Base-by-base conservation (phyloP, 768 basidiomycete species). In the Mrakia gelida region DNA sequence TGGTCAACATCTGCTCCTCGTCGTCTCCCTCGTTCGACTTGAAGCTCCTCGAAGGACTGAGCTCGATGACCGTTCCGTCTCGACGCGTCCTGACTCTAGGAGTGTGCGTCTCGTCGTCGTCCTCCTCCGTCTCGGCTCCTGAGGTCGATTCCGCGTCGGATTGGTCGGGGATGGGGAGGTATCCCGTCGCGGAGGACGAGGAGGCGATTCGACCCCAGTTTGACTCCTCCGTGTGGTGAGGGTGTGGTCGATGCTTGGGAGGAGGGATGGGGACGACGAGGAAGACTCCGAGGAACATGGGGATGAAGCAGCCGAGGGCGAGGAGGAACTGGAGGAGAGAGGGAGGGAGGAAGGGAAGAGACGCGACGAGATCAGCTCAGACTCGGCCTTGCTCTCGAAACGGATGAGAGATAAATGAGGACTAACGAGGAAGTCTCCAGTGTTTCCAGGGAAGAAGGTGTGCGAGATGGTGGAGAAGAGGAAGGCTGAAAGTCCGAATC, bases 401-500 rank as follows among this genome's bases (percentile, higher is more conserved):
- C 16, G 49, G 11, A 13, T 11, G 11, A 10, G 15, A 45, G 45
- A 45, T 45, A 11, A 23, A 2, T 32, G 73, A 38, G 38, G 38
- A 32, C 49, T 74, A 21, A 76, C 67, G 1, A 98, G 84, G 81
- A 96, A 91, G 1, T 89, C 88, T 0, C 91, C 91, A 0, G 92
- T 92, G 81, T 94, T 87, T 0, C 92, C 93, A 0, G 92, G 90
- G 81, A 90, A 95, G 62, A 90, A 83, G 0, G 88, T 81, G 76
- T 91, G 90, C 0, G 93, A 90, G 54, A 95, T 85, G 0, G 90
- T 88, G 18, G 92, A 92, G 85, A 95, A 97, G 80, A 92, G 86
- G 86, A 96, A 96, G 0, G 95, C 95, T 0, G 93, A 94, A 23
- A 98, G 88, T 0, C 95, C 94, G 80, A 93, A 94, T 45, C 93